Percentiles rank a stretch among this genome's conserved stretches.
Conservation (phyloP, 2,329 filamentous ascomycete genomes). For the Fusarium siculi region DNA sequence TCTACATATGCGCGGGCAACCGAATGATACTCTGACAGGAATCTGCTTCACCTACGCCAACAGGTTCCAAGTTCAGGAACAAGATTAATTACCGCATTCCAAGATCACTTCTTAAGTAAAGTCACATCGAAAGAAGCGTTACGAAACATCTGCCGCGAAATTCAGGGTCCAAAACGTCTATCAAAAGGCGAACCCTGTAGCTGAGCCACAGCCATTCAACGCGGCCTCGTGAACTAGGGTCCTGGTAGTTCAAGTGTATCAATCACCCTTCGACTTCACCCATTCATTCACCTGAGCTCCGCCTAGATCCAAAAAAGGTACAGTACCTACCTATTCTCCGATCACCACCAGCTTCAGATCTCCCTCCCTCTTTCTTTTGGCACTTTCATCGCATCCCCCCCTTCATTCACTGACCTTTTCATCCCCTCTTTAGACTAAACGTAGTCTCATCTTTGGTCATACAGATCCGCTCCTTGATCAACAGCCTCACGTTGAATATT, state of each 20-base stretch:
- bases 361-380: not conserved
- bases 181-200: constrained; percentile 9
- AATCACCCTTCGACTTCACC: constrained; percentile 15
- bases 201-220: constrained; percentile 44
- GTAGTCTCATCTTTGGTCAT: constrained; percentile 8
- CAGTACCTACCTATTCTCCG: constrained; percentile 6
- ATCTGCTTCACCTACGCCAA: not conserved
- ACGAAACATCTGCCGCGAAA: not conserved
- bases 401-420: not conserved
- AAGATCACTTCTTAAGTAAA: not conserved
- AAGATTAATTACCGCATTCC: not conserved
- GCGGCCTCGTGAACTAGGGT: constrained; percentile 34
- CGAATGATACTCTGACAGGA: not conserved
- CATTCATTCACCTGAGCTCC: constrained; percentile 30
- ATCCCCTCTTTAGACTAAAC: constrained; percentile 4
- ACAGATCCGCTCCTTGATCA: constrained; percentile 6
- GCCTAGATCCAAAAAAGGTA: constrained; percentile 14
- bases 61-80: not conserved
- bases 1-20: not conserved
- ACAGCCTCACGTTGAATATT: constrained; percentile 18
- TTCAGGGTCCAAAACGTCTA: constrained; percentile 14
- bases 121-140: not conserved
- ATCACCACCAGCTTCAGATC: not conserved
- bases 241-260: constrained; percentile 26
- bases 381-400: constrained; percentile 3